Conservation (phyloP, 331 rosid species). For the Ulmus americana region DNA sequence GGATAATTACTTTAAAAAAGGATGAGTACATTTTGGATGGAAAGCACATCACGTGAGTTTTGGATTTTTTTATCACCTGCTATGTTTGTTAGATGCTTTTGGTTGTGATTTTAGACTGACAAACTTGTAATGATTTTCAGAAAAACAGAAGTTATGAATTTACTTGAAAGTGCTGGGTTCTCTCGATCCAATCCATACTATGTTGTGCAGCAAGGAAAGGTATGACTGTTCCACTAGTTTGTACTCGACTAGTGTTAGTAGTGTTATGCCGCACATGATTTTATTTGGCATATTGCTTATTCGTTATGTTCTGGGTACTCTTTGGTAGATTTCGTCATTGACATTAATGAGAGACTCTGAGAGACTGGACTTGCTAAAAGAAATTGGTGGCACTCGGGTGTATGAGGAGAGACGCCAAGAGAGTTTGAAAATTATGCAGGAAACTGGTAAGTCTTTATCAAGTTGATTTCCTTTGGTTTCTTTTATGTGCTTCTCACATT, state of each 20-base stretch:
- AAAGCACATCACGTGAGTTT: conserved; percentile 88
- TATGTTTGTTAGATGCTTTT: not conserved
- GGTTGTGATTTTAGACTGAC: conserved; percentile 4
- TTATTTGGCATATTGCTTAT: conserved; percentile 3
- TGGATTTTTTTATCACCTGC: not conserved
- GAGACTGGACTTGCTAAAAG: conserved; percentile 84
- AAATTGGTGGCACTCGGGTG: conserved; percentile 97
- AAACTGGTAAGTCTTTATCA: conserved; percentile 56
- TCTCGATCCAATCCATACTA: conserved; percentile 98
- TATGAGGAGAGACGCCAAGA: conserved; percentile 96
- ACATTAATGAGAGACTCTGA: conserved; percentile 96
- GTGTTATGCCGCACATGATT: conserved; percentile 14
- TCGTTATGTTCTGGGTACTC: not conserved
- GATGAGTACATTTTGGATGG: conserved; percentile 96
- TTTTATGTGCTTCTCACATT: conserved; percentile 4
- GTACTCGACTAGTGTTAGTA: conserved; percentile 15
- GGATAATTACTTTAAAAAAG: conserved; percentile 82
- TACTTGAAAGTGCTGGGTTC: conserved; percentile 98
- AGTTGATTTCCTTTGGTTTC: conserved; percentile 1
- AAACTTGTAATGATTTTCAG: conserved; percentile 36
- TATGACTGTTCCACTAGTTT: conserved; percentile 29
- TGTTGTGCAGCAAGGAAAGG: conserved; percentile 99
- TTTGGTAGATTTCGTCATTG: conserved; percentile 72
- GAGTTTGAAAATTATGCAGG: conserved; percentile 95
- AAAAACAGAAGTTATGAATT: conserved; percentile 95